Evolutionary conservation across 73 alveolate genomes (phyloP), one percentile per base, ranked within the genome.

Genomic region (Halteria grandinella): DNA sequence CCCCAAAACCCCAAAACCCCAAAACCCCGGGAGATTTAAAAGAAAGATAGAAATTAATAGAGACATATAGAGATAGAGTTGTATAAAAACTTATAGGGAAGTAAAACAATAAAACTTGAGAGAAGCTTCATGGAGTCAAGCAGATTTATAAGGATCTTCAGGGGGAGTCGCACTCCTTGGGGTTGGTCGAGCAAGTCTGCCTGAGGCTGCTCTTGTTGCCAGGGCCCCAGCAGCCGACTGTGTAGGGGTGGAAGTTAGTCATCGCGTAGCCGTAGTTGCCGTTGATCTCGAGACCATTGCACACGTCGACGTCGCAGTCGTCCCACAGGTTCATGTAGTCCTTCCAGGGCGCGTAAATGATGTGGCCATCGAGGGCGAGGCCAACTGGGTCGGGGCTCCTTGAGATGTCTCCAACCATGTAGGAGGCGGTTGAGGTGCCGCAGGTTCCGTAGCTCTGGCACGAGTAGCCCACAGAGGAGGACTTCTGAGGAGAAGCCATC

Each of bases 101-200:
- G n/a, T n/a, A n/a, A n/a, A n/a, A n/a, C n/a, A n/a, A n/a, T n/a
- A n/a, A n/a, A n/a, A n/a, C n/a, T n/a, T n/a, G n/a, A n/a, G n/a
- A n/a, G n/a, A n/a, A n/a, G n/a, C n/a, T n/a, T n/a, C n/a, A n/a
- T n/a, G n/a, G n/a, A n/a, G n/a, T n/a, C n/a, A n/a, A n/a, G n/a
- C n/a, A n/a, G n/a, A n/a, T n/a, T n/a, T n/a, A n/a, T n/a, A n/a
- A n/a, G n/a, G n/a, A n/a, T n/a, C n/a, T n/a, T n/a, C n/a, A n/a
- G n/a, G n/a, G n/a, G n/a, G n/a, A n/a, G n/a, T n/a, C n/a, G n/a
- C n/a, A n/a, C n/a, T n/a, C n/a, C n/a, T n/a, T 41, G 3, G 80
- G 80, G 21, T 66, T 66, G n/a, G 69, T 53, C 1, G 80, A 44
- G 33, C 80, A 66, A 12, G 28, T 4, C 29, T 41, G 32, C 2